Evolutionary conservation across 805 yeast species (phyloP), one percentile per base, ranked within the genome.

Genomic region (Lipomyces anomalus): DNA sequence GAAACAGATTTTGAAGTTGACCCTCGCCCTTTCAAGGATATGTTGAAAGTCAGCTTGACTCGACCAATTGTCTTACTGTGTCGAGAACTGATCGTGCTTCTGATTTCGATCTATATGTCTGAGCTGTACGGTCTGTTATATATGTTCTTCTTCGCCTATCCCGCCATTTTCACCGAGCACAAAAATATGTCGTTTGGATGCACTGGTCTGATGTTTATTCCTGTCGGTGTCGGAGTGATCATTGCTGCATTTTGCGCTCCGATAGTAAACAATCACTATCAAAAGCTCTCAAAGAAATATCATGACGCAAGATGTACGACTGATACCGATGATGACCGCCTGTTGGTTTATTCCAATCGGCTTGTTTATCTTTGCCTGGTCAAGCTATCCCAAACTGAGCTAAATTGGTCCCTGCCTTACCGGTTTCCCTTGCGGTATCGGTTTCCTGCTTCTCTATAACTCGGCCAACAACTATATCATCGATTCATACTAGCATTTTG

Each of bases 181-280:
- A 80, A 76, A 57, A 66, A 68, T 11, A 81, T 76, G 61, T 58
- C 63, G 16, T 61, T 69, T 41, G 78, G 79, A 52, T 73, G 71
- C 23, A 78, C 76, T 30, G 89, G 86, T 36, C 67, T 81, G 40
- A 76, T 84, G 1, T 84, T 82, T 62, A 56, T 82, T 35, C 78
- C 84, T 6, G 63, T 87, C 26, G 82, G 79, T 0, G 79, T 90
- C 1, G 95, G 95, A 55, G 75, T 82, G 37, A 80, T 89, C 28
- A 77, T 84, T 58, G 92, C 62, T 63, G 50, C 61, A 1, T 55
- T 53, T 17, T 18, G 58, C 2, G 56, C 68, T 4, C 69, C 68
- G 3, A 55, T 57, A 35, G 57, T 59, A 37, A 61, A 58, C 60
- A 63, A 42, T 32, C 57, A 62, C 46, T 68, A 67, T 64, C 0